Evolutionary conservation across 257 asterid genomes (phyloP).

Genomic region (Catharanthus roseus): DNA sequence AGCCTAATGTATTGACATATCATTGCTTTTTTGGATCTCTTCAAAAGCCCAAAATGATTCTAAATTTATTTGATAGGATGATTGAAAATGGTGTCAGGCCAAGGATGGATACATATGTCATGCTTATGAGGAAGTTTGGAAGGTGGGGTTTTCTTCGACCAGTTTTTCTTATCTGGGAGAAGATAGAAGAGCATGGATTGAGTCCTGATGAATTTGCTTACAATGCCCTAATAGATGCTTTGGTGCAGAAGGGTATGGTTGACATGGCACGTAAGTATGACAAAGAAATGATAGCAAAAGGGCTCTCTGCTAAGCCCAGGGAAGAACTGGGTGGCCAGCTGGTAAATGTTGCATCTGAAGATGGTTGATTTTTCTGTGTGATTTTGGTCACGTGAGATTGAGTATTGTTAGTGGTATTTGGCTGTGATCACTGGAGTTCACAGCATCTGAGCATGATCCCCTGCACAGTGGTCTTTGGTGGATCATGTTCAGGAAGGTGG

Average conservation of each 20-base stretch:
- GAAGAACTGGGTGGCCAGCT: conserved; percentile 36
- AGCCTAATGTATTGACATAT: conserved; percentile 61
- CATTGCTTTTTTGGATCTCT: conserved; percentile 64
- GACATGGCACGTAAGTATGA: conserved; percentile 76
- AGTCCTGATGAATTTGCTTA: conserved; percentile 88
- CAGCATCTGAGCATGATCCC: background rate
- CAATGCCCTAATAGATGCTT: conserved; percentile 78
- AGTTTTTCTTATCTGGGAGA: conserved; percentile 60
- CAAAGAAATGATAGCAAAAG: conserved; percentile 70
- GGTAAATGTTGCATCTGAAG: conserved; percentile 26
- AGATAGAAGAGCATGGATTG: conserved; percentile 62
- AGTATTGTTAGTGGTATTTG: background rate
- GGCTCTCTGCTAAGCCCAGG: conserved; percentile 88
- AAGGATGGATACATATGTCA: conserved; percentile 73
- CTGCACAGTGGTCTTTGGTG: background rate
- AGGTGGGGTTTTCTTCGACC: conserved; percentile 97
- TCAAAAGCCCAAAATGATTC: conserved; percentile 75
- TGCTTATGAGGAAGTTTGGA: conserved; percentile 92
- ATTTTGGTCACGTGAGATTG: background rate
- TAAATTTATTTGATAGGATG: conserved; percentile 70
- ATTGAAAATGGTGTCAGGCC: conserved; percentile 64
- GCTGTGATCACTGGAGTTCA: background rate
- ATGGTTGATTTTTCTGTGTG: conserved; percentile 16
- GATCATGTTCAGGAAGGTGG: background rate
- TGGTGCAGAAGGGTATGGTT: conserved; percentile 76